Conservation (phyloP, 768 basidiomycete species). For the Kwoniella sp. region DNA sequence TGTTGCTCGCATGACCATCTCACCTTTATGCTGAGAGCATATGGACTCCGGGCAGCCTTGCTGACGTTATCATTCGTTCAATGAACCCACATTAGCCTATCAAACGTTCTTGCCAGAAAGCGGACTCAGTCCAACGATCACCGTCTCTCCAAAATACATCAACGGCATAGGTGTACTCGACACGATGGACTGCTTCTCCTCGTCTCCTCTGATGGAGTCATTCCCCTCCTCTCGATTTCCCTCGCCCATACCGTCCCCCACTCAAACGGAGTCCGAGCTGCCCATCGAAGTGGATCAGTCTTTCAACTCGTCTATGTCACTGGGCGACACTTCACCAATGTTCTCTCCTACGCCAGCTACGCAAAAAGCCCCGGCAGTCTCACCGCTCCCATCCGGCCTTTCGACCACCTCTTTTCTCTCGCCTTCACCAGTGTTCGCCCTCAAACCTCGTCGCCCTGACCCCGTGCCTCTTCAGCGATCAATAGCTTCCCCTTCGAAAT, state of each 20-base stretch:
- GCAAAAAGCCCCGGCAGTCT: slow-evolving; percentile 7
- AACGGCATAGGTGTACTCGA: not conserved
- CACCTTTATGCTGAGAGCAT: no score
- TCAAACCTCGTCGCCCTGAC: slow-evolving; percentile 42
- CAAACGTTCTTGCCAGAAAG: not conserved
- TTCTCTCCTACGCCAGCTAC: slow-evolving; percentile 28
- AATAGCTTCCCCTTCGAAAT: slow-evolving; percentile 16
- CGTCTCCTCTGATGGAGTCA: slow-evolving; percentile 45
- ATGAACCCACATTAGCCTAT: not conserved
- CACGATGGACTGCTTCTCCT: slow-evolving; percentile 40
- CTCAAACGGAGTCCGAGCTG: slow-evolving; percentile 44
- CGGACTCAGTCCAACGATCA: not conserved
- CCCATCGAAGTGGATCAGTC: slow-evolving; percentile 52
- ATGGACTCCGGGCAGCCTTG: not conserved
- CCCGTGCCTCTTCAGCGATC: slow-evolving; percentile 45
- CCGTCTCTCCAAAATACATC: not conserved
- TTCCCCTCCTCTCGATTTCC: slow-evolving; percentile 41
- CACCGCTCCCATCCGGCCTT: slow-evolving; percentile 10
- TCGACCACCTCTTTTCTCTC: slow-evolving; percentile 29
- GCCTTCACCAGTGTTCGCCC: slow-evolving; percentile 30
- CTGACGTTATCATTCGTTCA: not conserved
- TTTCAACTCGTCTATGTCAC: slow-evolving; percentile 53
- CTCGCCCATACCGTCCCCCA: slow-evolving; percentile 47
- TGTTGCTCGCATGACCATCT: no score
- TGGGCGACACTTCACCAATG: slow-evolving; percentile 27